Evolutionary conservation across 2,329 filamentous ascomycete species (phyloP), one percentile per base, ranked within the genome.

Genomic region (Arthrobotrys sphaeroides): DNA sequence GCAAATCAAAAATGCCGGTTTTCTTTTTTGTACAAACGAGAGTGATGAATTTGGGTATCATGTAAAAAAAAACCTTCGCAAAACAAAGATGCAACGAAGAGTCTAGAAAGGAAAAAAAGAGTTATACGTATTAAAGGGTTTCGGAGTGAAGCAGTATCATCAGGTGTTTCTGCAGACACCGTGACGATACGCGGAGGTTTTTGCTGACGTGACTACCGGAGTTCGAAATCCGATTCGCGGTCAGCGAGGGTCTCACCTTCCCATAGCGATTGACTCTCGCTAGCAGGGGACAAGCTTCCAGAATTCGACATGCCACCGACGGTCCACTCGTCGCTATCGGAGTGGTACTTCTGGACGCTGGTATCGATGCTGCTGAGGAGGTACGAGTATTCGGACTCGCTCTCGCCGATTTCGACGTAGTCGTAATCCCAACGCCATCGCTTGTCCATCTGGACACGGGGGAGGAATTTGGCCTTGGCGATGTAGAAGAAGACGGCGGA

Each of bases 401-500:
- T 83, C 72, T 96, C 91, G 79, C 94, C 94, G 72, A 90, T 84
- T 84, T 97, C 94, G 75, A 96, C 89, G 79, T 93, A 97, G 80
- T 97, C 94, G 83, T 98, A 97, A 79, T 97, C 92, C 93, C 94
- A 98, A 77, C 94, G 89, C 83, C 91, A 92, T 78, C 87, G 87
- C 87, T 97, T 97, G 83, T 93, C 93, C 60, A 87, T 83, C 83
- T 97, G 94, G 73, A 92, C 86, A 74, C 91, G 89, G 2, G 94
- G 94, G 45, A 98, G 84, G 84, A 92, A 97, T 73, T 90, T 89
- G 43, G 90, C 88, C 81, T 92, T 91, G 68, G 91, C 88, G 76
- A 93, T 88, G 84, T 94, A 96, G 85, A 92, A 98, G 72, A 91
- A 89, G 59, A 91, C 85, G 10, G 90, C 90, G 22, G 93, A 91